Evolutionary conservation across 805 yeast species (phyloP).

Genomic region (Ogataea chonburiensis): DNA sequence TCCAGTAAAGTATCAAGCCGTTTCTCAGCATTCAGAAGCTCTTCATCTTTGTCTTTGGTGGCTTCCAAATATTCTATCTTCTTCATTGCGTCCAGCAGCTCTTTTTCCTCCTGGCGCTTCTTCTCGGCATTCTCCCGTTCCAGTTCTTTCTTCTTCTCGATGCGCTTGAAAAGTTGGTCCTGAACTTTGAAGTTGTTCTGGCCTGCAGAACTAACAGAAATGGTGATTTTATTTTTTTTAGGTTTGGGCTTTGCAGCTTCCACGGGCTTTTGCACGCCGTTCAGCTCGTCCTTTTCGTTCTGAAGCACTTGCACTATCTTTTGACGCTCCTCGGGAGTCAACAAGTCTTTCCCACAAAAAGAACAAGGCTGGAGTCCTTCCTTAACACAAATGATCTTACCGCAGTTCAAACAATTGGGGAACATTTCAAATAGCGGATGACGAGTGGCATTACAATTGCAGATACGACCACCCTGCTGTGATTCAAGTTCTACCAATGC

Average conservation of each 20-base stretch:
- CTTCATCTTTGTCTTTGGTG: constrained; percentile 48
- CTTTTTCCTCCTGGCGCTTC: constrained; percentile 38
- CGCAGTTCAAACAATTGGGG: constrained; percentile 93
- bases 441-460: constrained; percentile 83
- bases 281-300: constrained; percentile 49
- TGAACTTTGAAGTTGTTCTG: constrained; percentile 67
- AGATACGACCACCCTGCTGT: constrained; percentile 30
- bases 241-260: constrained; percentile 19
- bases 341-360: constrained; percentile 68
- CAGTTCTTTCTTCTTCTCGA: constrained; percentile 49
- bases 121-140: constrained; percentile 36
- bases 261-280: constrained; percentile 27
- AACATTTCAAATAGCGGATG: constrained; percentile 89
- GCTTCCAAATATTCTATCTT: constrained; percentile 45
- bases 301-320: constrained; percentile 54
- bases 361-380: constrained; percentile 93
- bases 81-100: constrained; percentile 40
- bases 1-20: constrained; percentile 69
- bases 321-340: constrained; percentile 58
- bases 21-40: constrained; percentile 65
- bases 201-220: constrained; percentile 58
- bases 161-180: constrained; percentile 57
- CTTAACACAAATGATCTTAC: constrained; percentile 84
- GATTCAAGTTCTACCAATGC: constrained; percentile 47
- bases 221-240: constrained; percentile 49